phyloP scores from a whole-genome alignment of 2,329 filamentous ascomycete genomes.

The Lecanicillium sp. region DNA sequence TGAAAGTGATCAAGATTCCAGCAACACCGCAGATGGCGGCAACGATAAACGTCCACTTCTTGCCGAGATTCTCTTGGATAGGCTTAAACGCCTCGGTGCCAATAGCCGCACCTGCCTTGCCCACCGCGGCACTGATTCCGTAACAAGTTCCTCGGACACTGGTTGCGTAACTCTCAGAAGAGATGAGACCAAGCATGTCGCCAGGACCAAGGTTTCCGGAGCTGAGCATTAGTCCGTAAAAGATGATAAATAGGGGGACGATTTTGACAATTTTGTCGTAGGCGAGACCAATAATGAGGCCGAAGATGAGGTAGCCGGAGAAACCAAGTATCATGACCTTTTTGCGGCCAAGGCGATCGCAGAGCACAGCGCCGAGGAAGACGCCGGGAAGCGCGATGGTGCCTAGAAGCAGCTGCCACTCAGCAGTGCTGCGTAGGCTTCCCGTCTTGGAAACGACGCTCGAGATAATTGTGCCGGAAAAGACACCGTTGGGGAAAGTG shows the following conservation, averaged over 20 bases:
- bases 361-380: constrained; percentile 42
- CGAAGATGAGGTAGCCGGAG: constrained; percentile 43
- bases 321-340: constrained; percentile 47
- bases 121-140: constrained; percentile 44
- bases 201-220: constrained; percentile 45
- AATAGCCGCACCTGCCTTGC: constrained; percentile 45
- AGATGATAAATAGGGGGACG: constrained; percentile 43
- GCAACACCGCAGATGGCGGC: constrained; percentile 44
- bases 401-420: constrained; percentile 43
- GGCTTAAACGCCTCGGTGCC: constrained; percentile 46
- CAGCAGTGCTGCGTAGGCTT: constrained; percentile 33
- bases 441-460: constrained; percentile 28
- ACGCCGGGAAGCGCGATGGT: constrained; percentile 42
- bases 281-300: constrained; percentile 44
- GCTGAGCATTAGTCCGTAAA: constrained; percentile 46
- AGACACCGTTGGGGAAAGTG: constrained; percentile 42
- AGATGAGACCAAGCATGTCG: constrained; percentile 44
- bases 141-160: constrained; percentile 46
- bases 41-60: constrained; percentile 46
- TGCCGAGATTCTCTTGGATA: constrained; percentile 38
- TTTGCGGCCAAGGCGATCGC: constrained; percentile 42
- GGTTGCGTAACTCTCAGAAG: constrained; percentile 45
- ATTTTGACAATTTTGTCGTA: constrained; percentile 43
- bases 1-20: constrained; percentile 40
- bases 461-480: constrained; percentile 38